Conservation (phyloP, 495 filamentous ascomycete genomes). For the Penicillium pulvis region DNA sequence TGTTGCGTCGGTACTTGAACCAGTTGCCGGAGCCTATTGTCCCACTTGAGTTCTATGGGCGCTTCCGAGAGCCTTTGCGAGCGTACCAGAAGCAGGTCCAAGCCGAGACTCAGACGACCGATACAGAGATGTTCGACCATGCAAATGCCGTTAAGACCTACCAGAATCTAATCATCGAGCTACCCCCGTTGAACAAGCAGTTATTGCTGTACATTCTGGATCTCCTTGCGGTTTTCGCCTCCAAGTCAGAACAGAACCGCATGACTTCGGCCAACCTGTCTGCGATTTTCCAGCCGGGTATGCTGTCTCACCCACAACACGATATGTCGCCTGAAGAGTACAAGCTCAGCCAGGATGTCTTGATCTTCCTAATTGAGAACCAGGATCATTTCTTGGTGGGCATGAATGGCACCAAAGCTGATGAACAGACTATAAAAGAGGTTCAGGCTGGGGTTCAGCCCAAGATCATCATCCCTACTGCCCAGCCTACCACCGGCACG, state of each 20-base stretch:
- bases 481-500: background rate
- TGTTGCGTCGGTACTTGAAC: slow-evolving; percentile 92
- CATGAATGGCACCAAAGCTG: slow-evolving; percentile 89
- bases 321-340: slow-evolving; percentile 96
- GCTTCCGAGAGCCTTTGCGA: slow-evolving; percentile 82
- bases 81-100: slow-evolving; percentile 71
- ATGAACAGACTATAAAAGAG: slow-evolving; percentile 84
- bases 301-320: slow-evolving; percentile 90
- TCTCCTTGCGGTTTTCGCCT: slow-evolving; percentile 96
- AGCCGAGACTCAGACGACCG: slow-evolving; percentile 21
- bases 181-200: slow-evolving; percentile 93
- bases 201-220: slow-evolving; percentile 95
- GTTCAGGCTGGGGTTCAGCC: slow-evolving; percentile 65
- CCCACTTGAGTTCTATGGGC: slow-evolving; percentile 88
- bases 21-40: slow-evolving; percentile 94
- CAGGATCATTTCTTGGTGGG: slow-evolving; percentile 90
- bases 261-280: slow-evolving; percentile 95
- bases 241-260: slow-evolving; percentile 93
- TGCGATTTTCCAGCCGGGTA: slow-evolving; percentile 97
- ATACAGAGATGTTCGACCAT: slow-evolving; percentile 66
- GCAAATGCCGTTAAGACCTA: slow-evolving; percentile 77
- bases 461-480: background rate
- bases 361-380: slow-evolving; percentile 98
- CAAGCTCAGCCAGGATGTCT: slow-evolving; percentile 90
- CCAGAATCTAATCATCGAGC: slow-evolving; percentile 86